Evolutionary conservation across 2,329 filamentous ascomycete species (phyloP).

Genomic region (Stenocarpella maydis): DNA sequence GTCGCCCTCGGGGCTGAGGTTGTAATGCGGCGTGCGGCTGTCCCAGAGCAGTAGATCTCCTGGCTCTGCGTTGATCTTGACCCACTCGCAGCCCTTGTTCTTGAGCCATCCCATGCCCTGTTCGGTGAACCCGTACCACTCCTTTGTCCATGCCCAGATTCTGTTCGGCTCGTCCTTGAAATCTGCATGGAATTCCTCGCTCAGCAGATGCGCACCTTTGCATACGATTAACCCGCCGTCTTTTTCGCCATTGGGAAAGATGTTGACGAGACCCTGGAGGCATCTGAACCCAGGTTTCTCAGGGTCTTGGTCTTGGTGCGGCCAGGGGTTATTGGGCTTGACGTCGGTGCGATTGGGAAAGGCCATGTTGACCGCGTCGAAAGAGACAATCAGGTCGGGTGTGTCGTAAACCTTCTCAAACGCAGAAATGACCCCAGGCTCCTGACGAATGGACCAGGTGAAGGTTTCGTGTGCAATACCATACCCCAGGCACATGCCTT

Average conservation of each 20-base stretch:
- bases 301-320: constrained; percentile 56
- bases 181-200: constrained; percentile 43
- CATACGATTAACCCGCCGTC: constrained; percentile 55
- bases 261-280: constrained; percentile 55
- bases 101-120: constrained; percentile 49
- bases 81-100: constrained; percentile 44
- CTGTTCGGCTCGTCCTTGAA: constrained; percentile 44
- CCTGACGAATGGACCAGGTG: constrained; percentile 54
- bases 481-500: constrained; percentile 58
- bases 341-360: constrained; percentile 47
- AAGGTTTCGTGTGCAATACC: constrained; percentile 57
- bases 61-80: constrained; percentile 51
- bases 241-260: constrained; percentile 51
- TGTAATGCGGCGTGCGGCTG: constrained; percentile 52
- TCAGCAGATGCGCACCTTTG: constrained; percentile 46
- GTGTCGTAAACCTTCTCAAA: constrained; percentile 57
- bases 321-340: constrained; percentile 51
- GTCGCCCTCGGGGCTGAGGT: constrained; percentile 41
- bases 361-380: constrained; percentile 55
- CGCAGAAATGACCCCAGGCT: constrained; percentile 54
- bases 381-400: constrained; percentile 57
- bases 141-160: constrained; percentile 42
- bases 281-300: constrained; percentile 56
- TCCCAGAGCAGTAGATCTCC: constrained; percentile 52
- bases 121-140: constrained; percentile 48